Evolutionary conservation across 2,329 filamentous ascomycete genomes (phyloP).

Genomic region (Cytospora chrysosperma): DNA sequence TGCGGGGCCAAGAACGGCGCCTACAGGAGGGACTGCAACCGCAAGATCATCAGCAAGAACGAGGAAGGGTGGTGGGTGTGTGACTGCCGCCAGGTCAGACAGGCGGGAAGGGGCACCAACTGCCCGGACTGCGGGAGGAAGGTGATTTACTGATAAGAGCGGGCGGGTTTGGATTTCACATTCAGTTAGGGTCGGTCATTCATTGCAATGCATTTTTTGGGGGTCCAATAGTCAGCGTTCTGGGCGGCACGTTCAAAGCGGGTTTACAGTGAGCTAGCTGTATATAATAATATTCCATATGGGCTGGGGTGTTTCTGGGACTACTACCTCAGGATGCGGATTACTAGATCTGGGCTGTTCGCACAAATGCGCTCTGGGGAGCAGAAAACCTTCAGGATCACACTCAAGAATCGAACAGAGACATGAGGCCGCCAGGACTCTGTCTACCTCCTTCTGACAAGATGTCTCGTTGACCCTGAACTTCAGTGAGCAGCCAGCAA

Average conservation of each 20-base stretch:
- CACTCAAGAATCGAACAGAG: background rate
- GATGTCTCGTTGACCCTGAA: background rate
- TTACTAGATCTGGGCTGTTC: background rate
- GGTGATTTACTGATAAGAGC: constrained; percentile 16
- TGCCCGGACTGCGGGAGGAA: constrained; percentile 16
- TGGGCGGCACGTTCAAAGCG: background rate
- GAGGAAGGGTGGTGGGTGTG: constrained; percentile 21
- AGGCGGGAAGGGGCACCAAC: constrained; percentile 9
- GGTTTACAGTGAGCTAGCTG: background rate
- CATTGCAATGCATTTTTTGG: background rate
- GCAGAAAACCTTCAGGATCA: background rate
- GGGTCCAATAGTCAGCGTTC: background rate
- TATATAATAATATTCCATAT: background rate
- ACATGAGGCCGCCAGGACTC: background rate
- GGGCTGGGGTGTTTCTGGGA: background rate
- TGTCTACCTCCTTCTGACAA: background rate
- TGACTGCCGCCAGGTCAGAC: constrained; percentile 15
- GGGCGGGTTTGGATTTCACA: background rate
- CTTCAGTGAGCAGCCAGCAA: background rate
- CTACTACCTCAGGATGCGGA: background rate
- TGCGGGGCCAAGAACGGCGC: constrained; percentile 16
- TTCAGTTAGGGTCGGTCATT: background rate
- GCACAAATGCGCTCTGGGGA: background rate
- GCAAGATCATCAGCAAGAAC: constrained; percentile 21
- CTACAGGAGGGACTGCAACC: constrained; percentile 22